Evolutionary conservation across 495 filamentous ascomycete species (phyloP).

Genomic region (Hypoxylon lienhwacheense): DNA sequence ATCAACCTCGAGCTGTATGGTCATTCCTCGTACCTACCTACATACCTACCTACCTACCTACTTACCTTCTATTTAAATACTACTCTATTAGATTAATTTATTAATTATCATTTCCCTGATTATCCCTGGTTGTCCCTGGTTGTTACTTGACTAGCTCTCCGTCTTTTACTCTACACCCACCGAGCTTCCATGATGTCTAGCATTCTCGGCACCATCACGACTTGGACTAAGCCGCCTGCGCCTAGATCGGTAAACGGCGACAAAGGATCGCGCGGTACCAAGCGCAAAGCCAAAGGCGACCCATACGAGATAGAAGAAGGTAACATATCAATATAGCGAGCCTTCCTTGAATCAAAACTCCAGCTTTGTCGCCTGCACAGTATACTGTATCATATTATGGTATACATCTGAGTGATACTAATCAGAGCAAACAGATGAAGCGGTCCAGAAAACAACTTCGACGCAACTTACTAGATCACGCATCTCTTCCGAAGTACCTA

Average conservation of each 20-base stretch:
- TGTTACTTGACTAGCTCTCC: too few relatives aligned
- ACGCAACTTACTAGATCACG: constrained; percentile 31
- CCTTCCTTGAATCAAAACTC: not conserved
- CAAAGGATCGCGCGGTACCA: constrained; percentile 24
- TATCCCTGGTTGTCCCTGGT: too few relatives aligned
- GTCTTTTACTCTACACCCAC: too few relatives aligned
- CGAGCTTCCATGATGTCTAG: constrained; percentile 21
- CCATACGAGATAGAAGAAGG: constrained; percentile 37
- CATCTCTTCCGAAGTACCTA: constrained; percentile 33
- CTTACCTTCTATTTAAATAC: too few relatives aligned
- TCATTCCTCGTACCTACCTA: not conserved
- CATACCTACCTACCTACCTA: too few relatives aligned
- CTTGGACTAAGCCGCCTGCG: constrained; percentile 22
- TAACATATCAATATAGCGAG: constrained; percentile 15
- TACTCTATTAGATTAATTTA: too few relatives aligned
- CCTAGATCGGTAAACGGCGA: constrained; percentile 24
- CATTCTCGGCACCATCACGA: not conserved
- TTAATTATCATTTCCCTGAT: too few relatives aligned
- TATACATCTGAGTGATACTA: not conserved
- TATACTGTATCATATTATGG: not conserved
- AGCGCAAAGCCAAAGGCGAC: constrained; percentile 38
- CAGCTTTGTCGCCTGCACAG: not conserved
- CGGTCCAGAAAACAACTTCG: constrained; percentile 19
- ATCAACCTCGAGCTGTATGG: not conserved
- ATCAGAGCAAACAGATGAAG: constrained; percentile 14